Conservation (phyloP, 108 stramenopile species). For the Nitzschia sp. region DNA sequence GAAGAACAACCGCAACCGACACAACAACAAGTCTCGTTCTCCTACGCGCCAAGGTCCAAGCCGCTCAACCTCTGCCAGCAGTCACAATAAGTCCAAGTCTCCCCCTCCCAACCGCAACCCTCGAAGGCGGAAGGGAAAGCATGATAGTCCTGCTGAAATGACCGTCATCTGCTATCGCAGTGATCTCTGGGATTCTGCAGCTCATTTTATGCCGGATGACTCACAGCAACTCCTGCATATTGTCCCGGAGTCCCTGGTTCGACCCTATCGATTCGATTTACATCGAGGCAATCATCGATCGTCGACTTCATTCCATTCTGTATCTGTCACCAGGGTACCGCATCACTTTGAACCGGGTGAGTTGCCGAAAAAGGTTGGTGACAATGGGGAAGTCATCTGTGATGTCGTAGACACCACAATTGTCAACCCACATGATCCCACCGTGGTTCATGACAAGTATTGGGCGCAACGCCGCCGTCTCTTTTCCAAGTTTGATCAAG, state of each 20-base stretch:
- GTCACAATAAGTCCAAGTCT: constrained; percentile 23
- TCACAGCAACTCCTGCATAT: constrained; percentile 18
- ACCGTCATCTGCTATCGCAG: constrained; percentile 55
- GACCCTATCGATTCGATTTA: constrained; percentile 25
- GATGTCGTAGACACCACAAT: constrained; percentile 40
- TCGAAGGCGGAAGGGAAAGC: constrained; percentile 8
- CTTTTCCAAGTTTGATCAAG: constrained; percentile 88
- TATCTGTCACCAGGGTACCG: constrained; percentile 36
- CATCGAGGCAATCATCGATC: neutral
- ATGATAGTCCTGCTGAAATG: constrained; percentile 36
- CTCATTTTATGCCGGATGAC: constrained; percentile 39
- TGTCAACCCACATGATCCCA: constrained; percentile 69
- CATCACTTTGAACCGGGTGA: constrained; percentile 24
- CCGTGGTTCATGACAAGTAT: constrained; percentile 86
- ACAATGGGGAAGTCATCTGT: neutral
- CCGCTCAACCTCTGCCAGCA: neutral
- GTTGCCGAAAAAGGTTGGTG: constrained; percentile 5
- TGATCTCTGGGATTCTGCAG: constrained; percentile 51
- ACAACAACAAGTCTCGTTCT: constrained; percentile 33
- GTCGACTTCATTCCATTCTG: neutral
- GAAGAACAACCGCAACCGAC: no score
- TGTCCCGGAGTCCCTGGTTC: constrained; percentile 9
- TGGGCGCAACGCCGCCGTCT: constrained; percentile 92
- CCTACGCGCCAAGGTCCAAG: constrained; percentile 11
- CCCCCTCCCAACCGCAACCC: constrained; percentile 15